phyloP scores from a whole-genome alignment of 371 early-diverging fungal species.

The Mortierella sp. region DNA sequence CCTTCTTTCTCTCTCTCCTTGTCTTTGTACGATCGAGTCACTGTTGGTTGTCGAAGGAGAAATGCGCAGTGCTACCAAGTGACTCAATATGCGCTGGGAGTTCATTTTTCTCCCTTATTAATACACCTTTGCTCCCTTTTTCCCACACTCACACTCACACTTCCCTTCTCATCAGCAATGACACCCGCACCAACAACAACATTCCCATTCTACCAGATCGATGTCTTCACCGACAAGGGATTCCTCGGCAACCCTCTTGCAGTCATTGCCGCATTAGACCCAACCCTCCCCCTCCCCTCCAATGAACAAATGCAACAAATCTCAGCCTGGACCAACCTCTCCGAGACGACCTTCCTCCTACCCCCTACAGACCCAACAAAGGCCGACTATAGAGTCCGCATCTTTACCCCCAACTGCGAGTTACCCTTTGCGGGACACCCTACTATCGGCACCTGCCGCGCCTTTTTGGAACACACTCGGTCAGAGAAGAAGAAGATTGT shows the following conservation, averaged over 20 bases:
- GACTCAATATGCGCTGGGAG: too few relatives aligned
- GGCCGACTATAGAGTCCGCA: constrained; percentile 37
- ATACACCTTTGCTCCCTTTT: not conserved
- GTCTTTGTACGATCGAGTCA: too few relatives aligned
- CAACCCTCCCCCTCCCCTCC: not conserved
- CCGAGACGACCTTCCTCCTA: constrained; percentile 48
- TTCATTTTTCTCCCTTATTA: not conserved
- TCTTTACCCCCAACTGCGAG: constrained; percentile 32
- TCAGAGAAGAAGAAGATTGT: constrained; percentile 16
- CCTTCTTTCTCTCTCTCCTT: too few relatives aligned
- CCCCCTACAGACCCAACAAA: constrained; percentile 38
- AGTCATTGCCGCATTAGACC: not conserved
- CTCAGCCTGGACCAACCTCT: constrained; percentile 44
- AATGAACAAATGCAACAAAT: constrained; percentile 21
- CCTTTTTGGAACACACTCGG: constrained; percentile 21
- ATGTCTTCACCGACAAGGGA: constrained; percentile 35
- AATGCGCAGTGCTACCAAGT: too few relatives aligned
- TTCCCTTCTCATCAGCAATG: not conserved
- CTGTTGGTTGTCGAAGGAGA: too few relatives aligned
- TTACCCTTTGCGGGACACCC: constrained; percentile 46
- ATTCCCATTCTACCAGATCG: constrained; percentile 41
- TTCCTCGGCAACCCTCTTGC: constrained; percentile 32
- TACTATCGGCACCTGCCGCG: constrained; percentile 35
- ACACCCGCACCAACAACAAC: not conserved
- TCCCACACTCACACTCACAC: not conserved